Conservation (phyloP, 345 rosid genomes). For the Salix arbutifolia region DNA sequence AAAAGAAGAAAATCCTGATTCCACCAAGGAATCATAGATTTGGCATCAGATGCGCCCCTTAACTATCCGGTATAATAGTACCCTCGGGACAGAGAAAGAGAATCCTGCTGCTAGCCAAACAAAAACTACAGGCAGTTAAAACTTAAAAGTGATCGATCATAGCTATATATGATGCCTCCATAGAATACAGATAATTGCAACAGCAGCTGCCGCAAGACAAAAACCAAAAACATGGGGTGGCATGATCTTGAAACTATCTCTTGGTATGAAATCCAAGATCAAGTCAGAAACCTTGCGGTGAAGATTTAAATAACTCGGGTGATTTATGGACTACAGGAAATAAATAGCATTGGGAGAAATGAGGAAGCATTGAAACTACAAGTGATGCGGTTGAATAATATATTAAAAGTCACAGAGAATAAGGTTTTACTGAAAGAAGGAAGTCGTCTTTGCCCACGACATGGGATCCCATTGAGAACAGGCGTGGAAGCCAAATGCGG, state of each 20-base stretch:
- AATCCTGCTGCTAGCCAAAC: background rate
- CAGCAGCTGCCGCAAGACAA: background rate
- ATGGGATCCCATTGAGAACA: constrained; percentile 9
- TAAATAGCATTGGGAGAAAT: background rate
- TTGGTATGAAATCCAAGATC: background rate
- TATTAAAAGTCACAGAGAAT: background rate
- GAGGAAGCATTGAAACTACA: background rate
- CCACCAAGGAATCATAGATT: background rate
- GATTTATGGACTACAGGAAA: background rate
- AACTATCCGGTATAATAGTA: background rate
- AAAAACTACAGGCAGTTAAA: background rate
- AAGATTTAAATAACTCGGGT: background rate
- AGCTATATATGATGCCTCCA: background rate
- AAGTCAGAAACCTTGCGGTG: background rate
- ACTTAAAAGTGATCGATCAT: too few species aligned
- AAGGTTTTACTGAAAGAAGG: background rate
- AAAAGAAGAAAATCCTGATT: background rate
- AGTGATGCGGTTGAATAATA: too few species aligned
- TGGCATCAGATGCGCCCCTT: background rate
- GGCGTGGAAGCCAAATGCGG: constrained; percentile 2
- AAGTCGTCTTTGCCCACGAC: background rate
- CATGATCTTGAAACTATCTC: background rate
- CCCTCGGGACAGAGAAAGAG: background rate
- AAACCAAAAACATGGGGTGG: background rate
- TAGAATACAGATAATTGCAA: background rate